These are phyloP conservation scores for Pinus albicaulis DNA, from an alignment of 75 land plant genomes.

Conservation along the genomic window DNA sequence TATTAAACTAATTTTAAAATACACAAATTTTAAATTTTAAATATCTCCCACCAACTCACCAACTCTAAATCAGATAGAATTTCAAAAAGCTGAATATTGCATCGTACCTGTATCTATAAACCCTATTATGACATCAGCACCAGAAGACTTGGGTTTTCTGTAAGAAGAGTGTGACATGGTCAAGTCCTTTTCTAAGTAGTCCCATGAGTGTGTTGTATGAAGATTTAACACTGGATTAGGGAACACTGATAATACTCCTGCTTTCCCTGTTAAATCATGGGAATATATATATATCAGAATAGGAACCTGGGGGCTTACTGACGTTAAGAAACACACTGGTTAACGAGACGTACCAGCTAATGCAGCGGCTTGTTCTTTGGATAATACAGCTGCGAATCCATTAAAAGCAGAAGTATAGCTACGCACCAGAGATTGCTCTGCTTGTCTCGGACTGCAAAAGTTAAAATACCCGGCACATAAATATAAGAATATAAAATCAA, in stretches of 20 bases:
- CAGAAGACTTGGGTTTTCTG: no score
- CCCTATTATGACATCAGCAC: slow-evolving; percentile 51
- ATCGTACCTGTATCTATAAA: slow-evolving; percentile 69
- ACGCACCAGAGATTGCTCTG: slow-evolving; percentile 40
- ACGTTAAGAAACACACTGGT: neutral
- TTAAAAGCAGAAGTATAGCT: slow-evolving; percentile 62
- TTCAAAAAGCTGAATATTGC: no score
- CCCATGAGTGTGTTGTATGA: slow-evolving; percentile 89
- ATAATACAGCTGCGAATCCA: slow-evolving; percentile 80
- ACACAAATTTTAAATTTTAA: no score
- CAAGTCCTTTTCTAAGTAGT: slow-evolving; percentile 37
- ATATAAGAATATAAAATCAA: neutral
- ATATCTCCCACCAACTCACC: no score
- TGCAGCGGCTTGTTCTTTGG: slow-evolving; percentile 44
- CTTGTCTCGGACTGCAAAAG: slow-evolving; percentile 38
- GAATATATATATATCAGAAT: no score
- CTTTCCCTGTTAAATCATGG: slow-evolving; percentile 24
- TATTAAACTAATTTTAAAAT: no score
- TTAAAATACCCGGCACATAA: neutral
- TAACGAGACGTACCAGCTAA: slow-evolving; percentile 36
- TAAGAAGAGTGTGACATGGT: no score
- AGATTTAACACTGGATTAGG: slow-evolving; percentile 45
- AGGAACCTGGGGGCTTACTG: no score
- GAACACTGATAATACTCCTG: slow-evolving; percentile 64
- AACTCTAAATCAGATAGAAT: no score